Base-by-base conservation (phyloP, 2,329 filamentous ascomycete genomes). In the Aspergillus sp. region DNA sequence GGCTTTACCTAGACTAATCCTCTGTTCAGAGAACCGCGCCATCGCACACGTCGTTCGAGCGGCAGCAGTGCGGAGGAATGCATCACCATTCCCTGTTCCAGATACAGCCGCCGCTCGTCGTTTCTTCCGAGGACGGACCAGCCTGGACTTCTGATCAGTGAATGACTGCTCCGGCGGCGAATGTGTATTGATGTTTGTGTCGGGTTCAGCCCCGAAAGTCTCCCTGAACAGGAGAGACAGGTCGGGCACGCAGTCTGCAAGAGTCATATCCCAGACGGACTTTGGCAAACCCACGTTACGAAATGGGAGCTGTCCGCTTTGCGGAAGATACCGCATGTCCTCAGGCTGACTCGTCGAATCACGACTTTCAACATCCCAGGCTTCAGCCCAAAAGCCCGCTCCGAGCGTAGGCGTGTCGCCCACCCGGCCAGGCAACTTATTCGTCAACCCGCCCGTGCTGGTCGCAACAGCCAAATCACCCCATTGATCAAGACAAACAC, bases 381-480 rank as follows among this genome's bases (percentile, higher is more conserved):
- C 85, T 70, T 96, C 92, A 0, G 92, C 91, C 91, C 91, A 96
- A 73, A 92, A 96, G 0, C 92, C 92, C 1, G 91, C 89, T 0
- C 92, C 92, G 0, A 92, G 78, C 0, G 88, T 89, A 0, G 92
- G 91, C 11, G 92, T 96, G 70, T 96, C 92, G 0, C 92, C 92
- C 62, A 96, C 88, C 19, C 92, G 81, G 0, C 91, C 92, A 0
- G 90, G 90, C 55, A 93, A 76, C 77, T 96, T 96, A 72, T 96
- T 96, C 21, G 92, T 96, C 73, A 96, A 72, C 0, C 92, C 92
- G 5, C 92, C 92, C 0, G 84, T 87, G 37, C 82, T 85, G 0
- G 85, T 87, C 3, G 85, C 85, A 46, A 81, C 81, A 54, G 90
- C 92, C 3, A 96, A 73, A 3, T 89, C 85, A 0, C 91, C 91